phyloP scores from a whole-genome alignment of 805 yeast genomes.

The Sugiyamaella lignohabitans region DNA sequence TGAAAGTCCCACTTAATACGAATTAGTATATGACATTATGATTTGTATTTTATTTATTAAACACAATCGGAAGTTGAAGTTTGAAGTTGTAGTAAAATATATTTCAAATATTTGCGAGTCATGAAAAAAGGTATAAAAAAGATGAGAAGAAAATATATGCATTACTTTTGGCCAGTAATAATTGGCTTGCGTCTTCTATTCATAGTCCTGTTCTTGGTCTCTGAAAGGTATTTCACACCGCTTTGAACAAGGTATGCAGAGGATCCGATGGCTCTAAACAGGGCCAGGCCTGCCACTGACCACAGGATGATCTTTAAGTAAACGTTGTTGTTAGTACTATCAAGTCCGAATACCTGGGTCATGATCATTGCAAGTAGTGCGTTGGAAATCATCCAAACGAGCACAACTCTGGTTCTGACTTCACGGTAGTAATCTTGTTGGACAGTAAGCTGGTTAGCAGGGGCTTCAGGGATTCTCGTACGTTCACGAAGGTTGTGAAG shows the following conservation, averaged over 20 bases:
- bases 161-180: conserved; percentile 5
- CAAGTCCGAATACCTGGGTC: conserved; percentile 71
- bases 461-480: conserved; percentile 48
- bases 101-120: neutral
- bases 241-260: conserved; percentile 53
- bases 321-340: conserved; percentile 58
- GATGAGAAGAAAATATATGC: neutral
- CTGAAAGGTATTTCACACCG: conserved; percentile 19
- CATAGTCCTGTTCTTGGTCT: conserved; percentile 13
- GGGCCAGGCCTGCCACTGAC: conserved; percentile 83
- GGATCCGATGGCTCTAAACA: conserved; percentile 80
- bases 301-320: conserved; percentile 82
- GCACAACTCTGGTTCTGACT: conserved; percentile 90
- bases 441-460: conserved; percentile 33
- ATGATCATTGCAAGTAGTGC: conserved; percentile 78
- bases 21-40: too few relatives aligned
- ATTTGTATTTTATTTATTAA: too few relatives aligned
- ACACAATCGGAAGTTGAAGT: too few relatives aligned
- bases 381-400: conserved; percentile 86
- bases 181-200: conserved; percentile 2
- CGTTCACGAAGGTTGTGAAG: conserved; percentile 65
- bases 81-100: too few relatives aligned
- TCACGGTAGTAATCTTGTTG: conserved; percentile 87
- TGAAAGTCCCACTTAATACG: neutral
- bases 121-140: neutral